Conservation (phyloP, 2,329 filamentous ascomycete genomes). For the Ophiostoma pallidulum region DNA sequence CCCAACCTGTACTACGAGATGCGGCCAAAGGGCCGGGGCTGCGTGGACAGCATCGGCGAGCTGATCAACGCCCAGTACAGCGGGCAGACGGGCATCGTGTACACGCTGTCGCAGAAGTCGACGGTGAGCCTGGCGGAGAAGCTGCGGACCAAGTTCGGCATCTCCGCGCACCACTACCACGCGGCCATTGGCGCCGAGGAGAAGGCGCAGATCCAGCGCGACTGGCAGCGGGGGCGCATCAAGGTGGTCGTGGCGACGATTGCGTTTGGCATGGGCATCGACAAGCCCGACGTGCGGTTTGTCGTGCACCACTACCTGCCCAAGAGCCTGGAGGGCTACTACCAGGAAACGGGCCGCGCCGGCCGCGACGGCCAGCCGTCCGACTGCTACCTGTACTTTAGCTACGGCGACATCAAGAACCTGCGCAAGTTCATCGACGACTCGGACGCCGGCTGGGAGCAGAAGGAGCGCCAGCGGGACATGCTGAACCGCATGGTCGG, state of each 20-base stretch:
- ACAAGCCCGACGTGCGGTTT: constrained; percentile 93
- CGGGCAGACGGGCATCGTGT: constrained; percentile 78
- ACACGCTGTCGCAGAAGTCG: constrained; percentile 75
- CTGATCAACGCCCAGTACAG: constrained; percentile 63
- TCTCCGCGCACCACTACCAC: constrained; percentile 78
- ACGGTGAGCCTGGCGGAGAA: constrained; percentile 72
- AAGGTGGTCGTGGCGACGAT: constrained; percentile 97
- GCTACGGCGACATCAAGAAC: constrained; percentile 63
- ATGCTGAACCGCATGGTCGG: constrained; percentile 81
- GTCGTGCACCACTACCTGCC: constrained; percentile 90
- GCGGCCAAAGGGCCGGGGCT: constrained; percentile 55
- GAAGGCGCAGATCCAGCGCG: constrained; percentile 61
- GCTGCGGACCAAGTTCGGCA: constrained; percentile 49
- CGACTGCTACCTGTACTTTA: constrained; percentile 84
- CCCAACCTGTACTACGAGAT: constrained; percentile 90
- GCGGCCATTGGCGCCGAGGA: constrained; percentile 61
- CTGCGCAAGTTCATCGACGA: constrained; percentile 74
- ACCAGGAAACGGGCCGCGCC: constrained; percentile 93
- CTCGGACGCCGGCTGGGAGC: constrained; percentile 63
- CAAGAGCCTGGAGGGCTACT: constrained; percentile 95
- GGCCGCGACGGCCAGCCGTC: constrained; percentile 83
- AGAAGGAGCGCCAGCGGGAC: constrained; percentile 72
- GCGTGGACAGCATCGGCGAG: constrained; percentile 43
- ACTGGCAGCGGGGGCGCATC: constrained; percentile 71
- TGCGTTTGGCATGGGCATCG: constrained; percentile 99